A percentile compares a stretch with the other conserved stretches of the same genome.
phyloP scores from a whole-genome alignment of 176 grass and related monocot species.

The Carex myosuroides region DNA sequence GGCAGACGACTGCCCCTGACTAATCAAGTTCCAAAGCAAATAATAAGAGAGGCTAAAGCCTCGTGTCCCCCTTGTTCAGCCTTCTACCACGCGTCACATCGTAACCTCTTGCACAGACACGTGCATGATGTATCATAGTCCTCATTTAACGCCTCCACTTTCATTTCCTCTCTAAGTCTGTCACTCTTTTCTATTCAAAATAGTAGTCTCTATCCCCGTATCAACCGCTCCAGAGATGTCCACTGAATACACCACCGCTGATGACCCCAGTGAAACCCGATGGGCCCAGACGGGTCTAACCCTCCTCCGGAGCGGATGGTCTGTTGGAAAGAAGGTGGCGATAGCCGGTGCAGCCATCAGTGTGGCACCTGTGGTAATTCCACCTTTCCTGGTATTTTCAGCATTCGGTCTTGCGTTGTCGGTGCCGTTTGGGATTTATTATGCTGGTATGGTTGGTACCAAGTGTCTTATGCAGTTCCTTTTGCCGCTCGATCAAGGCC shows the following conservation, averaged over 20 bases:
- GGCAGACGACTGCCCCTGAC: not conserved
- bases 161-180: not conserved
- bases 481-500: constrained; percentile 1
- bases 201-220: not conserved
- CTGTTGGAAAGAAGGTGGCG: constrained; percentile 19
- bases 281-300: not conserved
- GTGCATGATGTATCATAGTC: not conserved
- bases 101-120: not conserved
- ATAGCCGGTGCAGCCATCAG: constrained; percentile 8
- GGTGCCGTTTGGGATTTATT: constrained; percentile 7
- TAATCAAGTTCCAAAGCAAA: not conserved
- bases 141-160: not conserved
- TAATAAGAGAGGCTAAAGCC: not conserved
- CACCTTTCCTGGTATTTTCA: constrained; percentile 15
- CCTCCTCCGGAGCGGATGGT: constrained; percentile 12
- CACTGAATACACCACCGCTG: not conserved
- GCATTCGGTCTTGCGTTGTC: constrained; percentile 21
- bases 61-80: not conserved
- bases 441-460: not conserved
- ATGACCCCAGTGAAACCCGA: not conserved
- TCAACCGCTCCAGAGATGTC: not conserved
- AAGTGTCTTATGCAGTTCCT: constrained; percentile 14
- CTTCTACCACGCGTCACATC: not conserved
- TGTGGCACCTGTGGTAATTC: constrained; percentile 17
- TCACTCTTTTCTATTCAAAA: no score